These are phyloP conservation scores for Ceratobasidium sp. DNA, from an alignment of 1,284 basidiomycete species.

Conservation along the genomic window DNA sequence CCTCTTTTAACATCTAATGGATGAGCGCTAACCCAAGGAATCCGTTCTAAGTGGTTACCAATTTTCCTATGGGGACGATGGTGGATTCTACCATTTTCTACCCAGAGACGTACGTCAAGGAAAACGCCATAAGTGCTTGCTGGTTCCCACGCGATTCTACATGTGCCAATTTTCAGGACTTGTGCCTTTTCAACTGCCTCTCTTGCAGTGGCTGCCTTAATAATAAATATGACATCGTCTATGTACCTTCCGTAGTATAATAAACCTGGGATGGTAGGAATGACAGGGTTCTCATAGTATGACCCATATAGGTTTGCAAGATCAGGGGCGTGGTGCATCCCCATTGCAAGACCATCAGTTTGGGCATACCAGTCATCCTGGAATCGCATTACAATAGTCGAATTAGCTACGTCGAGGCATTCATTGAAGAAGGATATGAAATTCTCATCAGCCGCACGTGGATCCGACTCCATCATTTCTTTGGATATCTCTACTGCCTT, in stretches of 20 bases:
- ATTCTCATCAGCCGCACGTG: too few species aligned
- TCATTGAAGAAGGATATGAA: neutral
- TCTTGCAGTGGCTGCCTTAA: slow-evolving; percentile 53
- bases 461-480: too few species aligned
- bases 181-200: slow-evolving; percentile 51
- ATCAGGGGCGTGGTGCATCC: slow-evolving; percentile 57
- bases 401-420: slow-evolving; percentile 5
- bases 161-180: slow-evolving; percentile 53
- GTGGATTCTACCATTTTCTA: slow-evolving; percentile 38
- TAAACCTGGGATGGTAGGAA: slow-evolving; percentile 51
- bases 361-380: slow-evolving; percentile 23
- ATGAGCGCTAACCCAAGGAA: slow-evolving; percentile 60
- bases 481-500: too few species aligned
- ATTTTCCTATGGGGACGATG: slow-evolving; percentile 57
- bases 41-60: slow-evolving; percentile 58
- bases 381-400: slow-evolving; percentile 5
- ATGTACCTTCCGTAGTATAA: slow-evolving; percentile 61
- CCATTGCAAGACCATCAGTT: slow-evolving; percentile 58
- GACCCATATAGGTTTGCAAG: slow-evolving; percentile 58
- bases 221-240: slow-evolving; percentile 58
- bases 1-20: slow-evolving; percentile 59
- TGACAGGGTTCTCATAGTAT: slow-evolving; percentile 52
- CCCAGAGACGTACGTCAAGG: slow-evolving; percentile 57
- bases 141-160: slow-evolving; percentile 57
- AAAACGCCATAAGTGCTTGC: slow-evolving; percentile 54